Evolutionary conservation across 345 rosid species (phyloP).

Genomic region (Moricandia arvensis): DNA sequence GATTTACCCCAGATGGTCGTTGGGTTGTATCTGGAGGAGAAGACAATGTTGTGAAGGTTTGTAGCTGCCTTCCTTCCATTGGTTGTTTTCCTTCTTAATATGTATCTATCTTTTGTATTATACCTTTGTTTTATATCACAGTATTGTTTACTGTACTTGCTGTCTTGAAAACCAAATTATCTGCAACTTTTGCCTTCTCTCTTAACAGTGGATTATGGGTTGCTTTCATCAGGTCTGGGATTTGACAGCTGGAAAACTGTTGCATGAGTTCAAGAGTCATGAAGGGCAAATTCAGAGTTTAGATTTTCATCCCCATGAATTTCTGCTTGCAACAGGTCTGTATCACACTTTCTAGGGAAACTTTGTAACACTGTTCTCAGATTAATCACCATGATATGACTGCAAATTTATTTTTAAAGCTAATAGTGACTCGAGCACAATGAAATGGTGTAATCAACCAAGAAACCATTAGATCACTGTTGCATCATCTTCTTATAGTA

Average conservation of each 20-base stretch:
- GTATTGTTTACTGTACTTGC: neutral
- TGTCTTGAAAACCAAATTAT: neutral
- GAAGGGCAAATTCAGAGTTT: constrained; percentile 94
- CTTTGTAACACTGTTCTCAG: constrained; percentile 6
- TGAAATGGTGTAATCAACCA: constrained; percentile 5
- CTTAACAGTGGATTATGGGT: neutral
- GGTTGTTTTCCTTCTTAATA: neutral
- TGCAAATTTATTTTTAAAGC: neutral
- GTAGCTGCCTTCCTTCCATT: constrained; percentile 17
- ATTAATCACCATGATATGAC: constrained; percentile 7
- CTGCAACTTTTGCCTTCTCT: neutral
- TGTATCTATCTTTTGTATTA: neutral
- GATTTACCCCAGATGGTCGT: constrained; percentile 99
- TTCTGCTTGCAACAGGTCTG: constrained; percentile 91
- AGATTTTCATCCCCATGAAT: constrained; percentile 98
- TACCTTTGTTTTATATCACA: constrained; percentile 2
- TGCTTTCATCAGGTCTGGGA: constrained; percentile 79
- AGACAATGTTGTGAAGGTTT: constrained; percentile 92
- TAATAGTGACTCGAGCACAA: constrained; percentile 8
- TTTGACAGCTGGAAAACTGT: constrained; percentile 96
- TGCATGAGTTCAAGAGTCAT: constrained; percentile 92
- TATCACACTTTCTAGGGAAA: constrained; percentile 1
- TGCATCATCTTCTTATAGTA: neutral
- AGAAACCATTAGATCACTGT: constrained; percentile 8
- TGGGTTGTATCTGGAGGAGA: constrained; percentile 99